Base-by-base conservation (phyloP, 768 basidiomycete genomes). In the Tylopilus plumbeoviolaceoides region DNA sequence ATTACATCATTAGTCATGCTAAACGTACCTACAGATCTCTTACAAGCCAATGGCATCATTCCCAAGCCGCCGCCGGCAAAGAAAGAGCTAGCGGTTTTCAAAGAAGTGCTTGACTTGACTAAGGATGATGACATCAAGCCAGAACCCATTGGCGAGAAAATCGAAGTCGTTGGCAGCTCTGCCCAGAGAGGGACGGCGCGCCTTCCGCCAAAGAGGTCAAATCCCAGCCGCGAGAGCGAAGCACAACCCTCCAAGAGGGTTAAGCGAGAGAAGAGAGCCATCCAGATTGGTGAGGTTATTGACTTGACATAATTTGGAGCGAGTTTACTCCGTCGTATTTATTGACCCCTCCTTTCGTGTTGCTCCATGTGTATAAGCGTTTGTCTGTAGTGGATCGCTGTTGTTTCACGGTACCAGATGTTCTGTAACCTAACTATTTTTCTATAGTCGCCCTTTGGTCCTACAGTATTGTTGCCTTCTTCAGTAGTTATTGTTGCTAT, bases 11-110 rank as follows among this genome's bases (percentile, higher is more conserved):
- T 20, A 23, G 17, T 38, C 1, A 39, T 7, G 11, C 49, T 57
- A n/a, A 46, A 38, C 9, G 0, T 36, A 10, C 18, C n/a, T 28
- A 17, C 41, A 68, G 67, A 51, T 50, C 59, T 70, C 51, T 51
- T 69, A 25, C 63, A 57, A 42, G 67, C 64, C 1, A 63, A 67
- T 27, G 63, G 63, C 23, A 63, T 70, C 33, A 55, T 62, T 14
- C 65, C 64, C 9, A 51, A 33, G 33, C 59, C 58, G 2, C 48
- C 52, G 15, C 43, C 43, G 5, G 44, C 30, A 5, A 47, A 50
- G 44, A 36, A 48, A 35, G 51, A 27, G 18, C 33, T 40, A 7
- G 2, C 12, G 30, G 42, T 25, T 41, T 14, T 14, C 7, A 39
- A 46, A 15, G 63, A 58, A 15, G 55, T 66, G 23, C 48, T 68